These are phyloP conservation scores for Liriodendron chinense DNA, from an alignment of 164 flowering plant species.

Conservation along the genomic window DNA sequence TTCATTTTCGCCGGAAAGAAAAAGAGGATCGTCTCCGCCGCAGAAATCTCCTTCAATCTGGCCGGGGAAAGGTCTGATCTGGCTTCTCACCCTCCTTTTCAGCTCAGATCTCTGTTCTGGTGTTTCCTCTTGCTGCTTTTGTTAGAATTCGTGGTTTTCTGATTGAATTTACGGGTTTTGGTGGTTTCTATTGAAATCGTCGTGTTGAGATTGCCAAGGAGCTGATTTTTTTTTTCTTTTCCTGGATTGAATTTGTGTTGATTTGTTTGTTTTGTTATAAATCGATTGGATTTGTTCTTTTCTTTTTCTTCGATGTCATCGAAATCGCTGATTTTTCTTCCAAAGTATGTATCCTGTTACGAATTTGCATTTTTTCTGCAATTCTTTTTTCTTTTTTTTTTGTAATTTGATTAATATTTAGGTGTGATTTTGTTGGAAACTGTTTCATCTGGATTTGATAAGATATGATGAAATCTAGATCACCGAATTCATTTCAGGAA, in stretches of 20 bases:
- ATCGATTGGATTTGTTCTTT: neutral
- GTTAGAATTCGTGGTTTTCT: neutral
- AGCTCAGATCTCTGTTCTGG: neutral
- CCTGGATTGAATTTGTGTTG: neutral
- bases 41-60: neutral
- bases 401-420: no score
- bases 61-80: constrained; percentile 1
- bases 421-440: neutral
- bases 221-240: neutral
- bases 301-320: neutral
- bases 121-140: neutral
- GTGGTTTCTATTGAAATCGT: neutral
- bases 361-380: neutral
- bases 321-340: neutral
- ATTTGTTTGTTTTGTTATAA: neutral
- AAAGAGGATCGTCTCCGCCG: neutral
- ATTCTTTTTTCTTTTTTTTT: no score
- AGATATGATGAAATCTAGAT: no score
- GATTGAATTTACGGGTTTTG: neutral
- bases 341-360: neutral
- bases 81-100: neutral
- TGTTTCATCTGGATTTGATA: neutral
- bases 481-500: no score
- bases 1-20: neutral
- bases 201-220: neutral